Evolutionary conservation across 768 basidiomycete species (phyloP).

Genomic region (Serpula lacrymans): DNA sequence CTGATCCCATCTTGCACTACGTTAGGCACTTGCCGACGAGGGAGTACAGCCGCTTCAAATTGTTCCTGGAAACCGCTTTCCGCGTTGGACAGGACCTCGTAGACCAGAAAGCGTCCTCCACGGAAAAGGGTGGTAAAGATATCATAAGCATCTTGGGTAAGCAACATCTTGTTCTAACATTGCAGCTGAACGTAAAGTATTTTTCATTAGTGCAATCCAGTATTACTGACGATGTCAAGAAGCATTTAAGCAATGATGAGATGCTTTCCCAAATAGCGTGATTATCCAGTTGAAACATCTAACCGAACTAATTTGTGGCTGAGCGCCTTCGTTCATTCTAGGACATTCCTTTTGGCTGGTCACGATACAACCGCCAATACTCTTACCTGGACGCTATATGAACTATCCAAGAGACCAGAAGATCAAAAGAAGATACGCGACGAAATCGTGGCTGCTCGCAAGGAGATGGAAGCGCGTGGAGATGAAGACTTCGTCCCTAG

Average conservation of each 20-base stretch:
- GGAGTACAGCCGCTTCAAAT: constrained; percentile 25
- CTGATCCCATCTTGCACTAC: constrained; percentile 17
- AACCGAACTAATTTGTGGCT: constrained; percentile 17
- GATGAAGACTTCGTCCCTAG: constrained; percentile 22
- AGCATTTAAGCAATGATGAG: constrained; percentile 25
- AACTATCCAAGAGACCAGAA: constrained; percentile 13
- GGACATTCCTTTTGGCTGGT: constrained; percentile 13
- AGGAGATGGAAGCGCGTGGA: constrained; percentile 15
- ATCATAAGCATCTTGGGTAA: constrained; percentile 31
- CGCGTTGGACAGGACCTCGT: constrained; percentile 19
- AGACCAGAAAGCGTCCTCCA: constrained; percentile 13
- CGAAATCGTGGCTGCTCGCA: constrained; percentile 17
- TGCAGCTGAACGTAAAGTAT: not conserved
- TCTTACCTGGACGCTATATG: constrained; percentile 13
- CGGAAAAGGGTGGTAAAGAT: constrained; percentile 24
- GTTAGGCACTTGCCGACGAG: constrained; percentile 26
- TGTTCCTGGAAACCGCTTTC: constrained; percentile 19
- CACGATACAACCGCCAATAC: constrained; percentile 15
- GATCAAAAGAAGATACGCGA: constrained; percentile 12
- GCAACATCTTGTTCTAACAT: not conserved
- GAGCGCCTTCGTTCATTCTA: constrained; percentile 21
- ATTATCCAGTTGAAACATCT: constrained; percentile 14
- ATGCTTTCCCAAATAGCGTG: constrained; percentile 31
- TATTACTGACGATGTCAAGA: constrained; percentile 21
- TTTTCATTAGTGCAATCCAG: constrained; percentile 25